Evolutionary conservation across 2,329 filamentous ascomycete genomes (phyloP).

Genomic region (Chaetomium sp.): DNA sequence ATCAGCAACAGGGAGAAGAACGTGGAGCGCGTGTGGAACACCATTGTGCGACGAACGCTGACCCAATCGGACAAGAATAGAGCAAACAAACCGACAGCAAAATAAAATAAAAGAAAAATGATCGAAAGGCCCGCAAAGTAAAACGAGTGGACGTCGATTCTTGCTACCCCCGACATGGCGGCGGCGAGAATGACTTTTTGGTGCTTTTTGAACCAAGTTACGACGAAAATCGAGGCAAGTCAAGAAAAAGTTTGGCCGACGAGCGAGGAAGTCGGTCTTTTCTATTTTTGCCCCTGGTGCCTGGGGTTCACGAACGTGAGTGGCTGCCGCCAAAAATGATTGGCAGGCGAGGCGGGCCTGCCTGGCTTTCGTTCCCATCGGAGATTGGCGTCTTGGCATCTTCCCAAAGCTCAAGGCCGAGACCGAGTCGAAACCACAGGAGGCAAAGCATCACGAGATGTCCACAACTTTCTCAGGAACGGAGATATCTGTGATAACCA

Average conservation of each 20-base stretch:
- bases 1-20: conserved; percentile 8
- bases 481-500: background rate
- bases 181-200: background rate
- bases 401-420: background rate
- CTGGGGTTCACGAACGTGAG: background rate
- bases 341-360: background rate
- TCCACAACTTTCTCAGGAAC: background rate
- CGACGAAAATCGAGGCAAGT: background rate
- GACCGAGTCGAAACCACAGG: background rate
- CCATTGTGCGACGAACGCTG: conserved; percentile 1
- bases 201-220: background rate
- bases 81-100: background rate
- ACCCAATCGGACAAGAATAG: background rate
- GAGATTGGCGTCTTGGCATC: background rate
- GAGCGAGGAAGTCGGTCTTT: background rate
- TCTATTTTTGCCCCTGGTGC: background rate
- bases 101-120: background rate
- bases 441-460: background rate
- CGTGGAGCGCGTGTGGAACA: conserved; percentile 7
- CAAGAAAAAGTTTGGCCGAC: background rate
- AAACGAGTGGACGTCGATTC: conserved; percentile 12
- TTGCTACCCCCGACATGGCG: conserved; percentile 9
- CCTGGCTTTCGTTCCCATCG: background rate
- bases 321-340: background rate
- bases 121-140: background rate